phyloP scores from a whole-genome alignment of 352 stramenopile species.

The Phytophthora cactorum region DNA sequence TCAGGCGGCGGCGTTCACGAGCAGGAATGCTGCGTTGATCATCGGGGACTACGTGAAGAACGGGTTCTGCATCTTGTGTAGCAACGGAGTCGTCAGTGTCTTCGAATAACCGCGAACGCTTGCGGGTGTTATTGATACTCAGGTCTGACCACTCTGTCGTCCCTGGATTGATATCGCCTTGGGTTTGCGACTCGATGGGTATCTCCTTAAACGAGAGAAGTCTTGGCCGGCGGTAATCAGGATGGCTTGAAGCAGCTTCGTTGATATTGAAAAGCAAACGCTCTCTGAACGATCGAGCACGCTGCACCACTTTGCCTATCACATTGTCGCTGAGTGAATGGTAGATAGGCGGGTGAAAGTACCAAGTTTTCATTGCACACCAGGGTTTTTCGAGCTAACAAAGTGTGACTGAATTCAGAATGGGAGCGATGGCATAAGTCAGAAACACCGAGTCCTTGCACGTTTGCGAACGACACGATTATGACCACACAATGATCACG shows the following conservation, averaged over 20 bases:
- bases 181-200: not conserved
- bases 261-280: not conserved
- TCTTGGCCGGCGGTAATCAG: not conserved
- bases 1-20: not conserved
- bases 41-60: not conserved
- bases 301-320: constrained; percentile 2
- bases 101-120: not conserved
- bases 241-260: not conserved
- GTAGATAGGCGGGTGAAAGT: not conserved
- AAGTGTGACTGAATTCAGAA: not conserved
- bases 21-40: not conserved
- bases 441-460: not conserved
- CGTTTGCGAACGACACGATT: not conserved
- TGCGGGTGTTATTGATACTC: not conserved
- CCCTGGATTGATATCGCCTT: not conserved
- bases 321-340: constrained; percentile 5
- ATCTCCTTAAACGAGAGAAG: not conserved
- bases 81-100: not conserved
- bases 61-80: not conserved
- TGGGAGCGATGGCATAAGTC: not conserved
- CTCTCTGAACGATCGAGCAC: not conserved
- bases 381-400: not conserved
- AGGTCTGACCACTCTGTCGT: not conserved
- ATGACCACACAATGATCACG: not conserved
- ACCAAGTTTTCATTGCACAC: not conserved